Conservation (phyloP, 176 grass and related monocot species). For the Triticum urartu region DNA sequence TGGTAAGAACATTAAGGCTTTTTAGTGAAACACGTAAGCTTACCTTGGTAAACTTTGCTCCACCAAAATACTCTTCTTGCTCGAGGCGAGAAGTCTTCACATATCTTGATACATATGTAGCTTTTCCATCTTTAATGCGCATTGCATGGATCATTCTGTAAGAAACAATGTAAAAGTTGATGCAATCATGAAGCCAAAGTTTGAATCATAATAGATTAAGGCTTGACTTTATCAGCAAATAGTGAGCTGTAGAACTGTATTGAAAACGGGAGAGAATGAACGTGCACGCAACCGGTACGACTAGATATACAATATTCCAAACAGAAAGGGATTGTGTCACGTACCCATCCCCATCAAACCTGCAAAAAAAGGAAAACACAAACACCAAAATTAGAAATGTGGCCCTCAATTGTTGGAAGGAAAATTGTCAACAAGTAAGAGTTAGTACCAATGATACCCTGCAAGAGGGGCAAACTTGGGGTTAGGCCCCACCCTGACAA, state of each 20-base stretch:
- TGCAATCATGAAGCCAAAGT: not conserved
- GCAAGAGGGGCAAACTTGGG: constrained; percentile 88
- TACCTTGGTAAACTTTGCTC: constrained; percentile 96
- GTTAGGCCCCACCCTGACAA: constrained; percentile 91
- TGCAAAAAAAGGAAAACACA: constrained; percentile 20
- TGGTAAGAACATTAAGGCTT: not conserved
- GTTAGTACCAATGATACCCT: constrained; percentile 76
- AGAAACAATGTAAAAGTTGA: not conserved
- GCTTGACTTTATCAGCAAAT: not conserved
- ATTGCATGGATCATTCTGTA: constrained; percentile 95
- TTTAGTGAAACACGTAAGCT: not conserved
- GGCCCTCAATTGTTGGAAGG: too few relatives aligned
- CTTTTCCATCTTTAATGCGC: constrained; percentile 94
- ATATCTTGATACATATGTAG: constrained; percentile 90
- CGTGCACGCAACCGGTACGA: not conserved
- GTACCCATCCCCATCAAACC: constrained; percentile 98
- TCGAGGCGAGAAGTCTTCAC: constrained; percentile 89
- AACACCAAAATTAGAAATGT: too few relatives aligned
- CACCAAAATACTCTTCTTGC: constrained; percentile 92
- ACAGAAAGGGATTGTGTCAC: constrained; percentile 11
- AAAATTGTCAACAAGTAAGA: not conserved
- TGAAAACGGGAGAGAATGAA: not conserved
- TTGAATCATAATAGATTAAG: not conserved
- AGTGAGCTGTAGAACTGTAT: not conserved
- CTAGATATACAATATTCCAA: not conserved